A percentile compares a stretch with the other conserved stretches of the same genome.
These are phyloP conservation scores for Pythium monospermum DNA, from an alignment of 352 stramenopile species.

Conservation along the genomic window DNA sequence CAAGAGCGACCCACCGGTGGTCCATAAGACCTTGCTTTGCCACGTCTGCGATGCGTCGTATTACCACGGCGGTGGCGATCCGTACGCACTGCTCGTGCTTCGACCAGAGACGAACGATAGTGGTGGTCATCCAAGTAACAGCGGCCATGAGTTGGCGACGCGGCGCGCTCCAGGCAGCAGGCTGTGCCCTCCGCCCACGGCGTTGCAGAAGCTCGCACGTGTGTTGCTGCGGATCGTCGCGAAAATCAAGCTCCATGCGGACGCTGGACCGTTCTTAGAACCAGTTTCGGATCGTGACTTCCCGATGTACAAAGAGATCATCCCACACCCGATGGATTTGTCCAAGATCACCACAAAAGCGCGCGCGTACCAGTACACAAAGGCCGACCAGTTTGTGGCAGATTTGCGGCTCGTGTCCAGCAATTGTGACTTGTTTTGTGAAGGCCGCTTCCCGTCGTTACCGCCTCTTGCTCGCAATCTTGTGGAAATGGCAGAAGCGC, in stretches of 20 bases:
- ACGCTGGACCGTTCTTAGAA: constrained; percentile 72
- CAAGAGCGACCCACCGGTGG: constrained; percentile 55
- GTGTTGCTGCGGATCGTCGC: constrained; percentile 57
- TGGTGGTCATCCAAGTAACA: too few relatives aligned
- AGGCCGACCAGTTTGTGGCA: constrained; percentile 40
- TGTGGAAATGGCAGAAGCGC: constrained; percentile 50
- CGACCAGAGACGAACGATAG: constrained; percentile 29
- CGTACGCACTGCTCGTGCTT: constrained; percentile 64
- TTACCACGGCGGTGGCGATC: constrained; percentile 75
- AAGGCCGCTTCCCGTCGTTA: constrained; percentile 70
- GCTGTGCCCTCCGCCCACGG: constrained; percentile 64
- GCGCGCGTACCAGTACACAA: constrained; percentile 52
- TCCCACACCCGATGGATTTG: constrained; percentile 72
- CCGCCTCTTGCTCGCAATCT: constrained; percentile 69
- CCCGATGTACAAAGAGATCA: constrained; percentile 80
- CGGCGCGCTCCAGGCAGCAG: constrained; percentile 27
- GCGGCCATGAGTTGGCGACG: constrained; percentile 32
- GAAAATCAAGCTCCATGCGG: constrained; percentile 52
- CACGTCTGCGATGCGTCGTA: constrained; percentile 62
- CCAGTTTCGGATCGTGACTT: constrained; percentile 78
- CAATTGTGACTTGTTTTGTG: constrained; percentile 80
- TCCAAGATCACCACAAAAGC: constrained; percentile 50
- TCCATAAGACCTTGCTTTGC: constrained; percentile 52
- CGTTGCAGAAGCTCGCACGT: constrained; percentile 47
- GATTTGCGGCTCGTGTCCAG: constrained; percentile 69